Conservation (phyloP, 129 eudicot species). For the Helianthus tuberosus region DNA sequence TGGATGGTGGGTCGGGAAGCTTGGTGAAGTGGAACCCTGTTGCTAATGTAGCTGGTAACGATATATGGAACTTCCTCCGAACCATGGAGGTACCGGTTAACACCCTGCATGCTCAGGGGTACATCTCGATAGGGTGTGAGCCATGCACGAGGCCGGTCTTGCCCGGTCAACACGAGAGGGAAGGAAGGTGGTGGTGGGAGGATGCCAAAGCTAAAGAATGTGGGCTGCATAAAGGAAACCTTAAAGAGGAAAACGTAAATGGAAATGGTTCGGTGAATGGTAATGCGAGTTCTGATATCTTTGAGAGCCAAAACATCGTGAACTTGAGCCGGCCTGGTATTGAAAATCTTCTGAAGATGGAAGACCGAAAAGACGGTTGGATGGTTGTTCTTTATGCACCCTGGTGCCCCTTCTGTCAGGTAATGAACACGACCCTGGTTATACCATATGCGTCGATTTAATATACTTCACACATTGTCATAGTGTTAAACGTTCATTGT, state of each 20-base stretch:
- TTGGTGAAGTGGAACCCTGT: no score
- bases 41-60: no score
- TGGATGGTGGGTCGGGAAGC: no score
- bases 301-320: constrained; percentile 49
- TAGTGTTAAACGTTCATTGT: no score
- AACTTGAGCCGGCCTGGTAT: constrained; percentile 71
- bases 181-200: constrained; percentile 99
- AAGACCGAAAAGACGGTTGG: constrained; percentile 69
- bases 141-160: constrained; percentile 96
- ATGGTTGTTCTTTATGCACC: constrained; percentile 88
- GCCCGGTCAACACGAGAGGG: constrained; percentile 95
- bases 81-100: constrained; percentile 88
- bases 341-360: constrained; percentile 45
- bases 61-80: constrained; percentile 75
- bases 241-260: constrained; percentile 58
- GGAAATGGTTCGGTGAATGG: constrained; percentile 48
- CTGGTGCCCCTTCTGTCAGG: constrained; percentile 92
- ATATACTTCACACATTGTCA: no score
- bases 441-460: no score
- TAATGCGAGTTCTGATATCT: constrained; percentile 63
- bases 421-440: constrained; percentile 31
- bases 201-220: constrained; percentile 98
- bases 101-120: constrained; percentile 84
- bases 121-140: constrained; percentile 86
- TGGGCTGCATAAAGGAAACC: constrained; percentile 85